Evolutionary conservation across 1,284 basidiomycete genomes (phyloP).

Genomic region (Apiotrichum veenhuisii): DNA sequence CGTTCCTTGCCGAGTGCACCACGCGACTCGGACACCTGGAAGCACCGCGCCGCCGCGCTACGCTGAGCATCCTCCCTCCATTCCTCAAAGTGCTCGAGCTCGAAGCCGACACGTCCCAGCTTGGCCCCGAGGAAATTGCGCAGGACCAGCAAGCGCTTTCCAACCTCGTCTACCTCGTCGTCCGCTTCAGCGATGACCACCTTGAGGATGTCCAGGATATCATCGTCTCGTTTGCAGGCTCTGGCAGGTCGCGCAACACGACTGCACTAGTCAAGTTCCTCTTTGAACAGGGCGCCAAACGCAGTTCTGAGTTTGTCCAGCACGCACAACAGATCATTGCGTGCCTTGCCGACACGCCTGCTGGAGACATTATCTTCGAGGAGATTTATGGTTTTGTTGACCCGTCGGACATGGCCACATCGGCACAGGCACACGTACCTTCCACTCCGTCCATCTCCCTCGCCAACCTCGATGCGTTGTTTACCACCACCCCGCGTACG

Average conservation of each 20-base stretch:
- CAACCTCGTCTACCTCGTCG: conserved; percentile 78
- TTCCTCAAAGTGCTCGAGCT: conserved; percentile 75
- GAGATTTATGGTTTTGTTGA: conserved; percentile 81
- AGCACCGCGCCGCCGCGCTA: conserved; percentile 54
- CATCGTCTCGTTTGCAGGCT: conserved; percentile 61
- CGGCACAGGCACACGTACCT: conserved; percentile 66
- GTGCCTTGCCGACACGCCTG: conserved; percentile 72
- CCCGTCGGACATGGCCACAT: conserved; percentile 69
- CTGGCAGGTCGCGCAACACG: conserved; percentile 56
- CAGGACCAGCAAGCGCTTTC: conserved; percentile 69
- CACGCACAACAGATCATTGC: conserved; percentile 80
- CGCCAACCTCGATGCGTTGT: conserved; percentile 45
- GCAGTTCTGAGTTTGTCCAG: conserved; percentile 70
- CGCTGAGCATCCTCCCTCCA: conserved; percentile 67
- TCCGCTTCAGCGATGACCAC: conserved; percentile 70
- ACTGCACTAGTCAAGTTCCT: conserved; percentile 78
- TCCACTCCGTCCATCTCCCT: conserved; percentile 59
- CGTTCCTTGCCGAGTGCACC: conserved; percentile 70
- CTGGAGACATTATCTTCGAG: conserved; percentile 71
- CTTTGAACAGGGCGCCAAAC: conserved; percentile 79
- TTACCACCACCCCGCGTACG: conserved; percentile 29
- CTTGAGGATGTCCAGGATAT: conserved; percentile 78
- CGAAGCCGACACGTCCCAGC: conserved; percentile 40
- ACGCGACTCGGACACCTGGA: conserved; percentile 68
- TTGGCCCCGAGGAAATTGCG: conserved; percentile 31